Base-by-base conservation (phyloP, 768 basidiomycete genomes). In the Hemileccinum impolitum region DNA sequence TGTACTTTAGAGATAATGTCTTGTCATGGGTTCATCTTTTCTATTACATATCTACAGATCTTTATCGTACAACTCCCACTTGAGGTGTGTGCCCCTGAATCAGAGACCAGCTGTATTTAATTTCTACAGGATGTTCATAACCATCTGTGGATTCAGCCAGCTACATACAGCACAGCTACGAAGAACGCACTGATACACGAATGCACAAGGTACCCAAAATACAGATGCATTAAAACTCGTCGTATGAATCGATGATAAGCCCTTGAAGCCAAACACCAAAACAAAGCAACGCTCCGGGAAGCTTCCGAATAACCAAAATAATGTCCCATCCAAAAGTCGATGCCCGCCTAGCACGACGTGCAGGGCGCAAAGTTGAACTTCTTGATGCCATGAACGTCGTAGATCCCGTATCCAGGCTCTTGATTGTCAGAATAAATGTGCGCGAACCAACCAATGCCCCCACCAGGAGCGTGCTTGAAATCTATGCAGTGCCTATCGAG, bases 401-500 rank as follows among this genome's bases (percentile, higher is more conserved):
- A 84, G 45, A 89, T 77, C 6, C 87, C 87, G 58, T 90, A 90
- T 11, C 87, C 87, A 15, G 82, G 80, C 44, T 75, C 75, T 64
- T 80, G 75, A 51, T 65, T 51, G 58, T 88, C 88, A 2, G 81
- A 80, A 59, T 88, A 89, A 46, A 89, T 82, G 61, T 90, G 88
- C 23, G 84, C 85, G 57, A 90, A 90, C 88, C 87, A 90, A 11
- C 87, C 85, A 31, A 89, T 69, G 19, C 85, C 85, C 18, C 85
- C 85, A 3, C 76, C 77, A 25, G 66, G 52, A 21, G 78, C 77
- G 0, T 54, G 58, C 66, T 90, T 90, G 58, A 90, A 72, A 56
- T 80, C 73, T 10, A 70, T 58, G 58, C 87, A 90, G 47, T 84
- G 76, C 1, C 70, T 62, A 54, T 90, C 85, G 14, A 90, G 75